Base-by-base conservation (phyloP, 129 eudicot species). In the Flaveria brownii region DNA sequence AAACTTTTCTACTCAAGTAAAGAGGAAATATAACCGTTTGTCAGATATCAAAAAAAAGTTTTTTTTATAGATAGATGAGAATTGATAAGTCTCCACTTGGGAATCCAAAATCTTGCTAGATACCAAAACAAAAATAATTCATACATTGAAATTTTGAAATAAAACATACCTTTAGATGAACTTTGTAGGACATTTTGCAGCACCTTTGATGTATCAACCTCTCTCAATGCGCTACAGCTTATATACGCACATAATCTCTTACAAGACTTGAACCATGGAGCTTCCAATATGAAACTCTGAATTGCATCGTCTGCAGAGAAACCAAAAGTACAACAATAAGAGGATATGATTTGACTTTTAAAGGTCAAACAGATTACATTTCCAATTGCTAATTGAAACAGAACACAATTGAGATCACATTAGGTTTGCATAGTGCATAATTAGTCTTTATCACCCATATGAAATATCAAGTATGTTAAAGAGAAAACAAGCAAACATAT, bases 191-290 rank as follows among this genome's bases (percentile, higher is more conserved):
- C 77, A 66, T 86, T 74, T 14, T 85, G 78, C 82, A 95, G 78
- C 55, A 95, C 26, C 71, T 79, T 88, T 15, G 86, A 82, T 7
- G 97, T 88, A 81, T 91, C 95, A 70, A 91, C 97, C 85, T 91
- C 97, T 79, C 97, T 81, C 41, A 91, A 78, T 46, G 95, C 75
- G 68, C 81, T 79, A 39, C 92, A 92, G 70, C 94, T 90, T 66
- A 92, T 95, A 74, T 95, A 95, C 49, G 99, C 99, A 85, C 99
- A 91, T 80, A 95, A 78, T 65, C 99, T 77, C 79, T 79, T 83
- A 77, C 88, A 81, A 43, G 96, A 86, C 84, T 89, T 95, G 82
- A 87, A 95, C 97, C 99, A 95, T 60, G 99, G 97, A 82, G 97
- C 96, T 79, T 91, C 96, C 88, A 95, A 62, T 51, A 95, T 83